Evolutionary conservation across 352 stramenopile genomes (phyloP).

Genomic region (Pythium brassicae): DNA sequence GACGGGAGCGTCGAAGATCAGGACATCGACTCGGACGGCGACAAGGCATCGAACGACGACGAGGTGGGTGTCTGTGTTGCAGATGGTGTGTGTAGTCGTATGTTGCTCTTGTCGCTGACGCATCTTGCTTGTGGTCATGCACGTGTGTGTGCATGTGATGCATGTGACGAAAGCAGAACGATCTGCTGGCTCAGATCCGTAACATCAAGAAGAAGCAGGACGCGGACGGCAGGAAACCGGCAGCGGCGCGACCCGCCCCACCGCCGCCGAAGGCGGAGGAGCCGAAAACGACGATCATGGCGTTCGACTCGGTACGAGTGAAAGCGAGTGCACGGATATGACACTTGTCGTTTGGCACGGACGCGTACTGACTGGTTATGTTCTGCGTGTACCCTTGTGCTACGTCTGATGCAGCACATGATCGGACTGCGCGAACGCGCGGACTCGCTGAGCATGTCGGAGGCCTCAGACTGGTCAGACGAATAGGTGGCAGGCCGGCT

Average conservation of each 20-base stretch:
- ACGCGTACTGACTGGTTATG: not conserved
- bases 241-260: slow-evolving; percentile 17
- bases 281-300: slow-evolving; percentile 44
- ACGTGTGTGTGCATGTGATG: not conserved
- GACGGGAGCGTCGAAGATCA: slow-evolving; percentile 57
- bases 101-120: no score
- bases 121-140: not conserved
- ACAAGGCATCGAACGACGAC: slow-evolving; percentile 64
- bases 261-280: slow-evolving; percentile 46
- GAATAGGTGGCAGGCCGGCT: no score
- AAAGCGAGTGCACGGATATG: not conserved
- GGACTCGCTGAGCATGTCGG: slow-evolving; percentile 79
- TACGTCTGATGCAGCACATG: slow-evolving; percentile 61
- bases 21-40: slow-evolving; percentile 33
- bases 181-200: slow-evolving; percentile 75
- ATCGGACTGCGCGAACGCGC: slow-evolving; percentile 65
- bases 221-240: slow-evolving; percentile 24
- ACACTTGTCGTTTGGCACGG: slow-evolving; percentile 4
- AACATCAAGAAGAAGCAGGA: slow-evolving; percentile 85
- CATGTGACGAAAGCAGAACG: slow-evolving; percentile 27
- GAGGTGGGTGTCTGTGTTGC: slow-evolving; percentile 23
- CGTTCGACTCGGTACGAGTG: slow-evolving; percentile 52
- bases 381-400: slow-evolving; percentile 1
- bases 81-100: not conserved
- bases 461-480: slow-evolving; percentile 86